Base-by-base conservation (phyloP, 164 flowering plant genomes). In the Kalanchoe fedtschenkoi region DNA sequence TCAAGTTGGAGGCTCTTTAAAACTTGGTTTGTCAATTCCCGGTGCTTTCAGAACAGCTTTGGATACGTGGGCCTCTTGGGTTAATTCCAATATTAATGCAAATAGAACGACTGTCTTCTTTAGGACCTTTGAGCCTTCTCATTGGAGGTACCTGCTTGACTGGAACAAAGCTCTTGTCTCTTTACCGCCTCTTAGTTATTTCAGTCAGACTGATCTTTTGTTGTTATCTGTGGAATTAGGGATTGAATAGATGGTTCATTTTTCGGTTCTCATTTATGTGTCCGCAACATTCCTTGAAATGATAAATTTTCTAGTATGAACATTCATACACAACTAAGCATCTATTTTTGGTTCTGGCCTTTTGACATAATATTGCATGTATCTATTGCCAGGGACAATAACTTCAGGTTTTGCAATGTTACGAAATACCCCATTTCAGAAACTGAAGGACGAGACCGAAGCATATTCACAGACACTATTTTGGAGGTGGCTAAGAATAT, bases 41-140 rank as follows among this genome's bases (percentile, higher is more conserved):
- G 51, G 56, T 39, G 88, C 83, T 30, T 77, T 65, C 64, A 68
- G 62, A 65, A 41, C 35, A 24, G 80, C 88, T 58, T 67, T 83
- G 28, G 44, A 61, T 6, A 83, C 85, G 19, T 77, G 81, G 88
- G 76, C 80, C 29, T 71, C 78, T 10, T 83, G 88, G 88, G 70
- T 79, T 35, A 10, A 35, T 35, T 35, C 38, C 38, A 35, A 35
- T 35, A 35, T 35, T 35, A 10, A 35, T 10, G 38, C 38, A 35
- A 35, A 35, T 10, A 35, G 6, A 35, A 35, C 38, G 38, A 35
- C 6, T 35, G 10, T 35, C 38, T 35, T 35, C 38, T 5, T 35
- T 10, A 35, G 38, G 10, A 35, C 38, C 38, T 35, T 35, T 10
- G 38, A 35, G 38, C 38, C 38, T 5, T 35, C 38, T 35, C 38